Base-by-base conservation (phyloP, 148 eudicot species). In the Rhododendron vialii region DNA sequence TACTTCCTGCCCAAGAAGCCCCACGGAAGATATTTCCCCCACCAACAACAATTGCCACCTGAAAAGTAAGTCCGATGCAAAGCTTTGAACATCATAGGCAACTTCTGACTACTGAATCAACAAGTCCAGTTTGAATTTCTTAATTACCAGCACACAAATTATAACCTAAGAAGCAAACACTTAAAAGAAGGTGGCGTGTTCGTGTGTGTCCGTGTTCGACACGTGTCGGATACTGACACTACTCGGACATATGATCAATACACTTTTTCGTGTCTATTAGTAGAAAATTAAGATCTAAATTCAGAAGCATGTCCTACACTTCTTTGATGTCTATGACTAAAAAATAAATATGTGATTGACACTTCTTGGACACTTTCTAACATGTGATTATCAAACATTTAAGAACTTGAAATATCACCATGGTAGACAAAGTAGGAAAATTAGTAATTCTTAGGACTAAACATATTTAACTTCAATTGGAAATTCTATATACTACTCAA, bases 11-110 rank as follows among this genome's bases (percentile, higher is more conserved):
- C 98, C 98, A 93, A 85, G 98, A 88, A 69, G 98, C 88, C 80
- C 98, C 98, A 75, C 96, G 98, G 81, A 96, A 96, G 76, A 96
- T 94, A 87, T 96, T 96, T 80, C 98, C 98, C 65, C 98, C 98
- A 81, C 98, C 98, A 88, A 95, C 98, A 89, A 96, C 96, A 81
- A 96, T 92, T 69, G 96, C 98, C 85, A 96, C 98, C 99, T 96
- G 91, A 88, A 85, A 75, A 57, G 84, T 28, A 67, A 45, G 36
- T 85, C 26, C 85, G 80, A 28, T 73, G 73, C 67, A 48, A 80
- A 9, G 35, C 35, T 43, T 80, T 83, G 50, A 57, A 73, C 53
- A 33, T 10, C 20, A 30, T 20, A 11, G 57, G 41, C 73, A 83
- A 59, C 57, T 79, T 85, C 75, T 24, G 26, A 80, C 47, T 51